Evolutionary conservation across 441 rosid genomes (phyloP), one percentile per base, ranked within the genome.

Genomic region (Eruca vesicaria): DNA sequence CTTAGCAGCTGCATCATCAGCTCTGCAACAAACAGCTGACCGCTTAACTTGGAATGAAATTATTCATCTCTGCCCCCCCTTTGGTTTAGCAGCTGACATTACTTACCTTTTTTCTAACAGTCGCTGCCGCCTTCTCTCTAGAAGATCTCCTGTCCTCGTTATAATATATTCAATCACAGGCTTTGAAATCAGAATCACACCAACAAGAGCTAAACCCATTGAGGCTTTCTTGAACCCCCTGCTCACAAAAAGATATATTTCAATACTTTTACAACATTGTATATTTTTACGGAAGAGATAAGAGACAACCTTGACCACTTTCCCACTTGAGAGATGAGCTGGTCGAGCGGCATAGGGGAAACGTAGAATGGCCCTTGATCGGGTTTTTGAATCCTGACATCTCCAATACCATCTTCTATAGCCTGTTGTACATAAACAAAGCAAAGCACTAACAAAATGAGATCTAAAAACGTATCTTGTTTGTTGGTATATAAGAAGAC

Each of bases 341-440:
- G 89, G 76, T 90, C 93, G 57, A 94, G 84, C 56, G 88, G 76
- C 73, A 82, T 84, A 9, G 91, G 91, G 68, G 93, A 81, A 20
- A 89, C 87, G 80, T 91, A 92, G 80, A 90, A 94, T 43, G 98
- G 98, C 78, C 97, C 97, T 76, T 82, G 83, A 67, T 86, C 87
- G 36, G 97, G 95, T 73, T 90, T 82, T 82, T 90, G 98, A 78
- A 94, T 81, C 77, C 90, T 86, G 63, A 90, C 71, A 32, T 86
- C 88, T 55, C 97, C 97, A 61, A 81, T 74, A 72, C 87, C 92
- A 82, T 92, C 98, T 82, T 86, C 88, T 67, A 94, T 84, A 52
- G 94, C 89, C 98, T 94, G 81, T 61, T 57, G 55, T 48, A 48
- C 45, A 38, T 16, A 38, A n/a, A 68, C 31, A 72, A 58, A 41